phyloP scores from a whole-genome alignment of 2,329 filamentous ascomycete species.

The Colletotrichum salicis region DNA sequence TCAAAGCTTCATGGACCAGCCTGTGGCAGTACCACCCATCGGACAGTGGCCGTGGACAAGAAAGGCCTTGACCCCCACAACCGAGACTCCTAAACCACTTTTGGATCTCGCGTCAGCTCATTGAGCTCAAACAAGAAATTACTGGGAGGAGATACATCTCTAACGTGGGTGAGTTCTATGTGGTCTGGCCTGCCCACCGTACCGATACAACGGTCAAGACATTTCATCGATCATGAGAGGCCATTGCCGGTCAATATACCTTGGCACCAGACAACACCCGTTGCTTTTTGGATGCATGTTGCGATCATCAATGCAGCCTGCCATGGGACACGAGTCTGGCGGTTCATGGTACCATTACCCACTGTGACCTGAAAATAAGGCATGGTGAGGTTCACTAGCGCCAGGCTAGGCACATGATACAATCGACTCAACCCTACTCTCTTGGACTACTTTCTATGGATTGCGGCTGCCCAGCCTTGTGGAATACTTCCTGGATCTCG shows the following conservation, averaged over 20 bases:
- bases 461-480: background rate
- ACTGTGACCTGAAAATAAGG: background rate
- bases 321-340: constrained; percentile 35
- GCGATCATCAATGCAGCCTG: constrained; percentile 22
- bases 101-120: constrained; percentile 7
- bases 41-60: constrained; percentile 3
- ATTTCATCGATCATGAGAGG: constrained; percentile 10
- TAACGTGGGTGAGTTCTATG: constrained; percentile 24
- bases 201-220: background rate
- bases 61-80: background rate
- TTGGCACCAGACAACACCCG: background rate
- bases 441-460: constrained; percentile 3
- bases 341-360: constrained; percentile 1
- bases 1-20: background rate
- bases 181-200: background rate
- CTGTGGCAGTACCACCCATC: constrained; percentile 23
- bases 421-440: background rate
- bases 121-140: constrained; percentile 13
- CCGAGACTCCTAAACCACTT: background rate
- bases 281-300: background rate
- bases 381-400: background rate
- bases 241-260: background rate
- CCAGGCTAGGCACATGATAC: background rate
- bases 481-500: background rate
- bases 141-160: constrained; percentile 1